Evolutionary conservation across 2,329 filamentous ascomycete species (phyloP).

Genomic region (Rhinocladiella similis): DNA sequence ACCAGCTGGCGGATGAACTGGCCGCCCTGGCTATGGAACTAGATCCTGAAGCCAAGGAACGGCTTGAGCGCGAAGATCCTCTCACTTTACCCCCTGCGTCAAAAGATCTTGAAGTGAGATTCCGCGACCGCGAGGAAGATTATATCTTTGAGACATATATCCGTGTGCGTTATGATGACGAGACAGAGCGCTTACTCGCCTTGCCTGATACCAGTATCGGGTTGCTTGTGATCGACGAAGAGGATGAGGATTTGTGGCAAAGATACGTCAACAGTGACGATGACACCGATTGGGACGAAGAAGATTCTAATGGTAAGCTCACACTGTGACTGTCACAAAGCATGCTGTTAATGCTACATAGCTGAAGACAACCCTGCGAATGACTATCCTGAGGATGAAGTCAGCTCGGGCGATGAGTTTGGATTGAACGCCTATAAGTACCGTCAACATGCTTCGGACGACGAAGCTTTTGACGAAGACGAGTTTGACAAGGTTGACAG

Average conservation of each 20-base stretch:
- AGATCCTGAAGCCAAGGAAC: conserved; percentile 31
- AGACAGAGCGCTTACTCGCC: conserved; percentile 32
- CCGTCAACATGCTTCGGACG: conserved; percentile 41
- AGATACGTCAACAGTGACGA: conserved; percentile 55
- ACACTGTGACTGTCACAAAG: not conserved
- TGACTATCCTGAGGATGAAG: conserved; percentile 53
- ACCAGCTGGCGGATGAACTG: conserved; percentile 43
- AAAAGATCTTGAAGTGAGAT: conserved; percentile 36
- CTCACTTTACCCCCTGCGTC: not conserved
- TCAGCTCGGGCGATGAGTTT: conserved; percentile 49
- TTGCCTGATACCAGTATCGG: conserved; percentile 34
- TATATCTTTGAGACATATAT: conserved; percentile 66
- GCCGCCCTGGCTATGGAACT: conserved; percentile 45
- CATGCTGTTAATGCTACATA: conserved; percentile 24
- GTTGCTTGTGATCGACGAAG: conserved; percentile 51
- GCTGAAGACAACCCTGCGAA: conserved; percentile 53
- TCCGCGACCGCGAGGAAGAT: conserved; percentile 50
- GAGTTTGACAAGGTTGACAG: conserved; percentile 21
- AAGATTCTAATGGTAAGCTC: conserved; percentile 59
- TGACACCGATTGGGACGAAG: conserved; percentile 56
- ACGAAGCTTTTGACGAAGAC: conserved; percentile 46
- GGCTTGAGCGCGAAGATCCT: conserved; percentile 1
- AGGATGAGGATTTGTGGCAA: conserved; percentile 59
- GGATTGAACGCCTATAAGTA: conserved; percentile 43
- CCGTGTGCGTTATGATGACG: conserved; percentile 40